Base-by-base conservation (phyloP, 345 rosid species). In the Iberis pinnata region DNA sequence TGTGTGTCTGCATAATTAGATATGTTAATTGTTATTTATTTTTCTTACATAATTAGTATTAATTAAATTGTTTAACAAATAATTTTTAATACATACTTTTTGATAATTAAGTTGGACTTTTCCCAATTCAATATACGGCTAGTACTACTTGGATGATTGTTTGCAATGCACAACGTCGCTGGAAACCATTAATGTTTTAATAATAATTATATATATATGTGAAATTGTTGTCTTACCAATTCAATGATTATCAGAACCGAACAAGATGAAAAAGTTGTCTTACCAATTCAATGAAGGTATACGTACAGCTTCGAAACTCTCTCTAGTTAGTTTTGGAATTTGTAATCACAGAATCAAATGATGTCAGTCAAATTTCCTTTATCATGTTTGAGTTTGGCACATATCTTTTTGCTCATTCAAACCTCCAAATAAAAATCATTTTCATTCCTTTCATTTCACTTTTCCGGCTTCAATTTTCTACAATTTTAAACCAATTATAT, bases 221-320 rank as follows among this genome's bases (percentile, higher is more conserved):
- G n/a, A n/a, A n/a, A n/a, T n/a, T n/a, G n/a, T n/a, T n/a, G n/a
- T n/a, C n/a, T n/a, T n/a, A n/a, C n/a, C n/a, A n/a, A n/a, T n/a
- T n/a, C n/a, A n/a, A n/a, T n/a, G n/a, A n/a, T 22, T 2, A 22
- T 22, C 3, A 22, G 6, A 6, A 54, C 15, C 48, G 45, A 54
- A 56, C 9, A 40, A 50, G 27, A 53, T 18, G 64, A 18, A 52
- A 33, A 47, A 48, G 16, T 17, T 57, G 41, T 58, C 58, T 65
- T 65, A 58, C 71, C 71, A 40, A 67, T 67, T 67, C 71, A 67
- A 67, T 27, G 51, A 18, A 31, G n/a, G 56, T 52, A 54, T 66
- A 46, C 65, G 65, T 66, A 43, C 27, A 66, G 49, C 37, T 58
- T 51, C 43, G 38, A 59, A 65, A 65, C 52, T 65, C 53, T 58